Conservation (phyloP, 2,329 filamentous ascomycete genomes). For the Tolypocladium inflatum region DNA sequence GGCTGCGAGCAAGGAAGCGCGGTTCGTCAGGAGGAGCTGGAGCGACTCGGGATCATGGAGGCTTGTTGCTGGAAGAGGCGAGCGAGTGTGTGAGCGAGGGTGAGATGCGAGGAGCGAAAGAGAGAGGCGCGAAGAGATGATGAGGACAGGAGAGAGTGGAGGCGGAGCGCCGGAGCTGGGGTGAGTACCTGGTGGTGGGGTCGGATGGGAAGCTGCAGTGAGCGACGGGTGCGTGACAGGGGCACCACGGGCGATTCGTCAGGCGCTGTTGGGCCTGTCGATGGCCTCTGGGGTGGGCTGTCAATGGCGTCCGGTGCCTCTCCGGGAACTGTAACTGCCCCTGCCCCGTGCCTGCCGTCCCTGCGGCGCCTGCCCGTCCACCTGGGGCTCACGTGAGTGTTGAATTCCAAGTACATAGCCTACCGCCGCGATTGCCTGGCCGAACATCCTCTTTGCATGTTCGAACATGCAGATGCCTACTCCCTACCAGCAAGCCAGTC, state of each 20-base stretch:
- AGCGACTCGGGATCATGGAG: neutral
- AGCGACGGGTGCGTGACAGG: neutral
- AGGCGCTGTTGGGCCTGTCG: neutral
- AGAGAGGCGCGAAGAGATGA: neutral
- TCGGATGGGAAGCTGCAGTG: neutral
- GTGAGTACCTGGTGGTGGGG: neutral
- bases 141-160: conserved; percentile 1
- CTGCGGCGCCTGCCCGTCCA: neutral
- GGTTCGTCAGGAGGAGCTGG: neutral
- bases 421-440: neutral
- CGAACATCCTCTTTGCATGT: neutral
- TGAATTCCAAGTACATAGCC: neutral
- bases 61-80: neutral
- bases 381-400: neutral
- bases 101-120: neutral
- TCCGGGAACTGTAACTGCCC: too few species aligned
- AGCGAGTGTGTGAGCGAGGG: neutral
- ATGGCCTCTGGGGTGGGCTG: too few species aligned
- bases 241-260: neutral
- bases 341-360: neutral
- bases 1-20: neutral
- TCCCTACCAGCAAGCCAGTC: neutral
- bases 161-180: neutral
- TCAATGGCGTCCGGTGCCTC: neutral
- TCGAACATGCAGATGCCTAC: neutral